Base-by-base conservation (phyloP, 2,329 filamentous ascomycete genomes). In the Phoma sp. region DNA sequence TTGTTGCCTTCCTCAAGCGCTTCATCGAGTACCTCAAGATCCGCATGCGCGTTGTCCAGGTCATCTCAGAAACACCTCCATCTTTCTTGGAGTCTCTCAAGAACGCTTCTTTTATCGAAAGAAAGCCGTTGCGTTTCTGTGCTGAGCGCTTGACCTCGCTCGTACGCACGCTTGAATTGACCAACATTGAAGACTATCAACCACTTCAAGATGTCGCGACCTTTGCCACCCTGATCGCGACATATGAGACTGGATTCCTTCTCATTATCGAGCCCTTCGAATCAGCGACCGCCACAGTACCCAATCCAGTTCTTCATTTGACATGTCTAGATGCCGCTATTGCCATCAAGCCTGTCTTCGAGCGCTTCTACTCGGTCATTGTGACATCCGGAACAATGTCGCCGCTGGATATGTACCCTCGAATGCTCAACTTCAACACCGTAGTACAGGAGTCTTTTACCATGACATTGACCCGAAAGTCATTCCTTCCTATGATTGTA, bases 11-110 rank as follows among this genome's bases (percentile, higher is more conserved):
- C 73, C 77, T 99, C 52, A 96, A 96, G 73, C 85, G 95, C 57
- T 99, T 99, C 72, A 95, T 99, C 62, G 96, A 99, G 74, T 99
- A 99, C 68, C 82, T 99, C 45, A 97, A 92, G 82, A 98, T 93
- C 2, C 86, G 96, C 54, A 98, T 99, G 95, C 98, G 96, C 80
- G 93, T 98, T 11, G 87, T 95, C 4, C 92, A 97, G 70, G 93
- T 96, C 61, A 97, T 98, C 60, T 97, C 95, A 7, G 95, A 99
- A 75, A 99, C 93, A 0, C 95, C 95, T 0, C 89, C 90, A 2
- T 97, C 93, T 0, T 99, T 99, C 73, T 82, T 99, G 7, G 86
- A 89, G 13, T 93, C 99, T 78, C 81, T 99, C 6, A 96, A 91
- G 70, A 95, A 99, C 63, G 87, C 96, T 52, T 99, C 96, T 0